A percentile compares a stretch with the other conserved stretches of the same genome.
Conservation (phyloP, 345 rosid genomes). For the Rhodamnia rubescens region DNA sequence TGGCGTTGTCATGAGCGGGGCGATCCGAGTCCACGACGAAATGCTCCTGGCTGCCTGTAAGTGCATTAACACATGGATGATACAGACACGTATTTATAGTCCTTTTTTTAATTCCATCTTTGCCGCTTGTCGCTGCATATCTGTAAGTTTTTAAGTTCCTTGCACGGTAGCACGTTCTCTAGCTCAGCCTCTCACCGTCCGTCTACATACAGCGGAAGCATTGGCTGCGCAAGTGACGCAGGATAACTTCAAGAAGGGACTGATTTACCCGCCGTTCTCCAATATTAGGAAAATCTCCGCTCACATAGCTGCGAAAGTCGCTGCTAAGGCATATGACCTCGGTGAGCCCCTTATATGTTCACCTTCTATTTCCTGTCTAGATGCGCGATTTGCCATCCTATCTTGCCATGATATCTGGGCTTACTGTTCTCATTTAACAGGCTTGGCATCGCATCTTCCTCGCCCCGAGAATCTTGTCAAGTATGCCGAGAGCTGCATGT, state of each 20-base stretch:
- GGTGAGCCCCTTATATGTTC: constrained; percentile 21
- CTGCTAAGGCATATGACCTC: constrained; percentile 86
- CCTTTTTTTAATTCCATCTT: neutral
- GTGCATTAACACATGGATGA: constrained; percentile 10
- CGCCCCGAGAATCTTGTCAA: constrained; percentile 65
- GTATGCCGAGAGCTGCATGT: constrained; percentile 95
- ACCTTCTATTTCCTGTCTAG: neutral
- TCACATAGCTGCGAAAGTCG: constrained; percentile 85
- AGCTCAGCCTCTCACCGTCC: neutral
- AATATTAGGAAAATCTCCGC: constrained; percentile 85
- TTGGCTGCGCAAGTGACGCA: constrained; percentile 68
- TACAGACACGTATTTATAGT: neutral
- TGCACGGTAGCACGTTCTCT: neutral
- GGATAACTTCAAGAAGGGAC: constrained; percentile 65
- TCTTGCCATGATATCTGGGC: neutral
- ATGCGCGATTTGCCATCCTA: neutral
- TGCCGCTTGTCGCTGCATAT: neutral
- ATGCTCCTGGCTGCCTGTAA: constrained; percentile 94
- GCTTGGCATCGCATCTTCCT: constrained; percentile 81
- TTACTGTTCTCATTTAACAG: constrained; percentile 11
- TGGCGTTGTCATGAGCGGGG: constrained; percentile 79
- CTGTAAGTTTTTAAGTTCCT: neutral
- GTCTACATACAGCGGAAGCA: constrained; percentile 52
- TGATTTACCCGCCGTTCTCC: constrained; percentile 80
- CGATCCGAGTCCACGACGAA: constrained; percentile 82